phyloP scores from a whole-genome alignment of 257 asterid species.

The Misopates orontium region DNA sequence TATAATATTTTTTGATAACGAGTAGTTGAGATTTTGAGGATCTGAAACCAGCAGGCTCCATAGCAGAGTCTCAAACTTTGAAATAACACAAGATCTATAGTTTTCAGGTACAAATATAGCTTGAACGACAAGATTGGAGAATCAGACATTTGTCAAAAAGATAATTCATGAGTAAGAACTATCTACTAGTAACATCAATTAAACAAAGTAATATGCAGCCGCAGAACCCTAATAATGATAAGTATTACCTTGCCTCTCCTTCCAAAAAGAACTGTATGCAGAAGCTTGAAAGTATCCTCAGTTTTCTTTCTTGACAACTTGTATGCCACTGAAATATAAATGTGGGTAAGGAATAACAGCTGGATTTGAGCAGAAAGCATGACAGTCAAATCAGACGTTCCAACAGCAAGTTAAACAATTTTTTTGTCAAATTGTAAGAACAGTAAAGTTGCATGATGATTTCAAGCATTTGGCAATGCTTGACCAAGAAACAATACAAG shows the following conservation, averaged over 20 bases:
- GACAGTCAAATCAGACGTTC: no score
- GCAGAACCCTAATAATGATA: slow-evolving; percentile 10
- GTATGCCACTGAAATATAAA: slow-evolving; percentile 66
- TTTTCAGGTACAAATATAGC: no score
- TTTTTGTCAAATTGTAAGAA: no score
- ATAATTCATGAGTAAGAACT: slow-evolving; percentile 4
- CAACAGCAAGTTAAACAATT: no score
- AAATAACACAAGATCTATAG: no score
- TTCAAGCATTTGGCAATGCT: no score
- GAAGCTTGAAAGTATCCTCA: slow-evolving; percentile 76
- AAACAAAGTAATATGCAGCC: slow-evolving; percentile 9
- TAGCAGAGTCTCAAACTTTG: no score
- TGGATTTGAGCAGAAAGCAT: neutral
- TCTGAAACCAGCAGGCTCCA: no score
- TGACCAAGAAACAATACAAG: no score
- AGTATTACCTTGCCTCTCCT: slow-evolving; percentile 86
- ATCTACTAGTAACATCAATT: slow-evolving; percentile 15
- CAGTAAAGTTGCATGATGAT: no score
- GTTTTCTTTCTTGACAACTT: slow-evolving; percentile 78
- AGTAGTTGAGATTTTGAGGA: neutral
- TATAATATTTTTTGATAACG: no score
- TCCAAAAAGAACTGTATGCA: slow-evolving; percentile 76
- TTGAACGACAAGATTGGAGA: neutral
- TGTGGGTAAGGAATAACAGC: slow-evolving; percentile 19
- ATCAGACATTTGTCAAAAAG: neutral